Evolutionary conservation across 2,329 filamentous ascomycete species (phyloP), one percentile per base, ranked within the genome.

Genomic region (Xylariomycetidae sp.): DNA sequence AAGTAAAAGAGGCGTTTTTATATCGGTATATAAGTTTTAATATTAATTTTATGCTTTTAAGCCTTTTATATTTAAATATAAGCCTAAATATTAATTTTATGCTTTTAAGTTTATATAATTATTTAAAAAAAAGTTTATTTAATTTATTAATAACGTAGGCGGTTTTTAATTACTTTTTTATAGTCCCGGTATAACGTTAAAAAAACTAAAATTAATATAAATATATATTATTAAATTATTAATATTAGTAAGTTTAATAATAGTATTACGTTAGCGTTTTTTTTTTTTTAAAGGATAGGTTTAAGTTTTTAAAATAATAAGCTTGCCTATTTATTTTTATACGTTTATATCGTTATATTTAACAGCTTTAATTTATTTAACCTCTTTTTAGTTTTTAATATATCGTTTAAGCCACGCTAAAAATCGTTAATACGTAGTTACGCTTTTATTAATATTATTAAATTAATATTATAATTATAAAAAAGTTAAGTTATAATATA

Each of bases 41-140:
- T 27, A 27, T 27, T 27, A 7, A 7, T 7, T 10, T 27, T 27
- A 27, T 10, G 9, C 9, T 17, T 29, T 10, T 10, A 29, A 18
- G 27, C 27, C 15, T 29, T 29, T 27, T 27, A 10, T 8, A 27
- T 27, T 27, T 27, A 27, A 27, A 10, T 27, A 27, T 27, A 10
- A 10, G 7, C 10, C 10, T 27, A 10, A 27, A 27, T 10, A 27
- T 27, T 9, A 17, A 16, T 17, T 9, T 29, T 7, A 29, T 17
- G 9, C 14, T 8, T 15, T 29, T 29, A 29, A 29, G 13, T 16
- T 29, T 15, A 29, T 29, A 16, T 17, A 29, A 29, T 29, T 7
- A 10, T 18, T 29, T 29, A 17, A 29, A 16, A 29, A 17, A 17
- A 7, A 29, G 19, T 10, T 17, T 7, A 16, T 10, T 9, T 10